phyloP scores from a whole-genome alignment of 2,329 filamentous ascomycete genomes.

The Colletotrichum zoysiae region DNA sequence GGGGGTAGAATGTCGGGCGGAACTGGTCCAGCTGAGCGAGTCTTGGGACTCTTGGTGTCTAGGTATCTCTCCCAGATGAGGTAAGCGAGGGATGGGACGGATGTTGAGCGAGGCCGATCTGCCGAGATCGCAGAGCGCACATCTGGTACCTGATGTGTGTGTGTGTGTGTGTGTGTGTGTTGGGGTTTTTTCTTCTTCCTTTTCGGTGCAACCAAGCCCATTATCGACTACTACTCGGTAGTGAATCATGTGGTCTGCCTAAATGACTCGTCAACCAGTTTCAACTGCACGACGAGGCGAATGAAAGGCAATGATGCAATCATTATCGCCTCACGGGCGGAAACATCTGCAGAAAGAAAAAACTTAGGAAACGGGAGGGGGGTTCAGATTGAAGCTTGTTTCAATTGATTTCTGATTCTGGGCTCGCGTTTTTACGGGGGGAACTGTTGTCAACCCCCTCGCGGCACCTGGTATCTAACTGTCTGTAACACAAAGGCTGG shows the following conservation, averaged over 20 bases:
- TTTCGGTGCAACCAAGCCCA: constrained; percentile 6
- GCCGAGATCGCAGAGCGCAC: constrained; percentile 36
- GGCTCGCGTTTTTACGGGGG: constrained; percentile 8
- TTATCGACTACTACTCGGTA: constrained; percentile 2
- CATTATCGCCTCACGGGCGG: constrained; percentile 2
- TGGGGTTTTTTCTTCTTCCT: background rate
- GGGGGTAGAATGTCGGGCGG: constrained; percentile 29
- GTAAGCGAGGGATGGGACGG: constrained; percentile 33
- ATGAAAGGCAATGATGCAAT: constrained; percentile 37
- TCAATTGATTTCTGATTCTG: constrained; percentile 37
- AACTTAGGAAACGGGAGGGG: constrained; percentile 17
- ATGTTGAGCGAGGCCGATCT: constrained; percentile 38
- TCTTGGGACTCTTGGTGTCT: background rate
- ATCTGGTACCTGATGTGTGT: constrained; percentile 10
- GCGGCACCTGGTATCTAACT: constrained; percentile 26
- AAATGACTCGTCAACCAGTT: constrained; percentile 41
- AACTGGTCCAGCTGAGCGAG: constrained; percentile 6
- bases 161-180: background rate
- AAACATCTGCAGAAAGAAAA: background rate
- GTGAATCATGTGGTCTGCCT: constrained; percentile 38
- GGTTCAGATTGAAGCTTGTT: constrained; percentile 23
- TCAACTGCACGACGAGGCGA: constrained; percentile 31
- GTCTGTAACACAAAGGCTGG: constrained; percentile 41
- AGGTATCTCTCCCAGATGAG: constrained; percentile 18
- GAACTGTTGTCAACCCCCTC: constrained; percentile 30